Percentiles rank a stretch among this genome's conserved stretches.
Conservation (phyloP, 495 filamentous ascomycete genomes). For the Annulohypoxylon bovei region DNA sequence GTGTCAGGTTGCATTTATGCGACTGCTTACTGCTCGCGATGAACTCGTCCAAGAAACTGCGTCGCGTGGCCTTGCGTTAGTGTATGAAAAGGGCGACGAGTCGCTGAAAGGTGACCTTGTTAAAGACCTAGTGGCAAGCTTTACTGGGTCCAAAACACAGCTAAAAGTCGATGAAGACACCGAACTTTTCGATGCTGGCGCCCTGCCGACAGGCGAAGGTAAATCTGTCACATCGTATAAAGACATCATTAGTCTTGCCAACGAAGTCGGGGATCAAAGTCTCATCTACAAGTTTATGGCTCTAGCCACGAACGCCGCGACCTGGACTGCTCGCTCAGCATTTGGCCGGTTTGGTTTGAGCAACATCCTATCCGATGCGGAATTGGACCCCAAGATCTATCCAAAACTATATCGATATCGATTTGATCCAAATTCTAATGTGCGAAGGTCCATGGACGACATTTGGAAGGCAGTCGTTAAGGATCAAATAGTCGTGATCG, state of each 20-base stretch:
- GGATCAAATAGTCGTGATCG: slow-evolving; percentile 76
- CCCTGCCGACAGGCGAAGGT: slow-evolving; percentile 88
- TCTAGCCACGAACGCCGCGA: slow-evolving; percentile 89
- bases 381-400: slow-evolving; percentile 91
- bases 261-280: slow-evolving; percentile 93
- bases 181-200: slow-evolving; percentile 92
- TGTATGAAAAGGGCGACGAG: slow-evolving; percentile 90
- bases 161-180: slow-evolving; percentile 88
- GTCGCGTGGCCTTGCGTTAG: slow-evolving; percentile 84
- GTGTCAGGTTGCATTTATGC: slow-evolving; percentile 87
- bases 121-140: slow-evolving; percentile 84
- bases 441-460: slow-evolving; percentile 93
- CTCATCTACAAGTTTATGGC: slow-evolving; percentile 98
- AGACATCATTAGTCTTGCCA: slow-evolving; percentile 90
- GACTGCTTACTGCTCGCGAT: slow-evolving; percentile 86
- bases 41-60: slow-evolving; percentile 96
- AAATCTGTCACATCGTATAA: slow-evolving; percentile 92
- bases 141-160: slow-evolving; percentile 77
- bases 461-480: slow-evolving; percentile 96
- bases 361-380: slow-evolving; percentile 87
- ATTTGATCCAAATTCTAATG: slow-evolving; percentile 93
- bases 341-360: slow-evolving; percentile 94
- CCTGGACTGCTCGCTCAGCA: slow-evolving; percentile 93
- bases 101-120: slow-evolving; percentile 83
- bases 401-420: slow-evolving; percentile 93